These are phyloP conservation scores for Pterothamnion heteromorphum DNA, from an alignment of 31 red algal genomes.

Conservation along the genomic window DNA sequence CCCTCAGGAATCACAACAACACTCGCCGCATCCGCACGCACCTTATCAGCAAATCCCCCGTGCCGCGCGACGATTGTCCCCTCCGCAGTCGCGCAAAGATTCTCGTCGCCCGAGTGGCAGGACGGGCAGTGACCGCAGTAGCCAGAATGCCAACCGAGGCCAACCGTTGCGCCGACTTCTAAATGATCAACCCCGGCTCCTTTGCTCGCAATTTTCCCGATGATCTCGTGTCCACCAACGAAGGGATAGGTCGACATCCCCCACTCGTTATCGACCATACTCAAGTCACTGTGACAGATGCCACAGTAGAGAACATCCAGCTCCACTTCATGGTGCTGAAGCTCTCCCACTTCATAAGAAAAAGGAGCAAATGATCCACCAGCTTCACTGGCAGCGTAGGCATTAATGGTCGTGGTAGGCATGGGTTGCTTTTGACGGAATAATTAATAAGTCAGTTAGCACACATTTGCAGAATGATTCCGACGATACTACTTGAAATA, in stretches of 20 bases:
- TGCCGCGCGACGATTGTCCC: slow-evolving; percentile 40
- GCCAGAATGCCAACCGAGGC: slow-evolving; percentile 51
- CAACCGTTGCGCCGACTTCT: slow-evolving; percentile 51
- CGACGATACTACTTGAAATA: no score
- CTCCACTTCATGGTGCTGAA: not conserved
- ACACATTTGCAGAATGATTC: no score
- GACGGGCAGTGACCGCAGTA: slow-evolving; percentile 40
- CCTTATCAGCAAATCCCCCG: slow-evolving; percentile 56
- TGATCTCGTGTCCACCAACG: slow-evolving; percentile 66
- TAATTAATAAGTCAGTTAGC: no score
- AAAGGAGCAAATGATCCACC: not conserved
- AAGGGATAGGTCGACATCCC: slow-evolving; percentile 32
- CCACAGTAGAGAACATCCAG: slow-evolving; percentile 19
- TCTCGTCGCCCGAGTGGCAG: slow-evolving; percentile 43
- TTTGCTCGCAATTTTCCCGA: slow-evolving; percentile 42
- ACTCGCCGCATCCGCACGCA: slow-evolving; percentile 34
- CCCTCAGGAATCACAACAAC: slow-evolving; percentile 60
- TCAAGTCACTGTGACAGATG: slow-evolving; percentile 9
- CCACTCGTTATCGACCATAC: slow-evolving; percentile 30
- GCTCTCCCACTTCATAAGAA: not conserved
- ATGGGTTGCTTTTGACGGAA: not conserved
- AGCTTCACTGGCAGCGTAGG: not conserved
- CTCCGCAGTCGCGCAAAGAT: slow-evolving; percentile 32
- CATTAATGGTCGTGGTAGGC: no score
- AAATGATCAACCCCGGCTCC: slow-evolving; percentile 47